Percentiles rank a stretch among this genome's conserved stretches.
Evolutionary conservation across 1,139 yeast species (phyloP).

Genomic region (Komagataea norvegica): DNA sequence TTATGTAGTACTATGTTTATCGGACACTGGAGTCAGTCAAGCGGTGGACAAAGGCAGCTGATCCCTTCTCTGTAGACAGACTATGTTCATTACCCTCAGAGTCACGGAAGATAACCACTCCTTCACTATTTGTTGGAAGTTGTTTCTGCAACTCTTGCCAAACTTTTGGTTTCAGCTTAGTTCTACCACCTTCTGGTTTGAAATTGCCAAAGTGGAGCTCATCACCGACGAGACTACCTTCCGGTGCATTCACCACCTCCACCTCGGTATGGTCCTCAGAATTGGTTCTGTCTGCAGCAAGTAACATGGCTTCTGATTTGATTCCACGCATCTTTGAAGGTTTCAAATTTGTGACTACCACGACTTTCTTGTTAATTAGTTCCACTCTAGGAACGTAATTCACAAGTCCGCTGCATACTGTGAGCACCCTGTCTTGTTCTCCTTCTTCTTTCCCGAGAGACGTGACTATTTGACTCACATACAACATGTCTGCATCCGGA

Average conservation of each 20-base stretch:
- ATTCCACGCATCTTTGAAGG: conserved; percentile 65
- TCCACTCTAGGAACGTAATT: conserved; percentile 44
- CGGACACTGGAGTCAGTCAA: conserved; percentile 5
- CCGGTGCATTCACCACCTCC: conserved; percentile 39
- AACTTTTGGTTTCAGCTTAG: conserved; percentile 18
- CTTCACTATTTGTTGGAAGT: conserved; percentile 18
- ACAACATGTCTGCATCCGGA: conserved; percentile 49
- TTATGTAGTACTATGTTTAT: no score
- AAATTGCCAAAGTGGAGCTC: conserved; percentile 24
- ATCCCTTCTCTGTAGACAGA: conserved; percentile 6
- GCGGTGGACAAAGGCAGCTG: conserved; percentile 2
- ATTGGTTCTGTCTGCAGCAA: conserved; percentile 41
- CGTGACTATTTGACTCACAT: conserved; percentile 42
- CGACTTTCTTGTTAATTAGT: conserved; percentile 45
- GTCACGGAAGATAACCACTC: conserved; percentile 16
- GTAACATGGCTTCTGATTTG: conserved; percentile 52
- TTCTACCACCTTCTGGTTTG: conserved; percentile 5
- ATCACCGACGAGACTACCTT: conserved; percentile 27
- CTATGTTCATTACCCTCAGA: conserved; percentile 7
- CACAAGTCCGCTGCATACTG: conserved; percentile 58
- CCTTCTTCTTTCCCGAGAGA: not conserved
- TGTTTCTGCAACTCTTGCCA: conserved; percentile 22
- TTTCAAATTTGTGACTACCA: conserved; percentile 56
- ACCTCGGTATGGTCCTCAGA: conserved; percentile 23
- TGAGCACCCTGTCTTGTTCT: conserved; percentile 18